Percentiles rank a stretch among this genome's conserved stretches.
phyloP scores from a whole-genome alignment of 208 protist species.

The Histomonas meleagridis region DNA sequence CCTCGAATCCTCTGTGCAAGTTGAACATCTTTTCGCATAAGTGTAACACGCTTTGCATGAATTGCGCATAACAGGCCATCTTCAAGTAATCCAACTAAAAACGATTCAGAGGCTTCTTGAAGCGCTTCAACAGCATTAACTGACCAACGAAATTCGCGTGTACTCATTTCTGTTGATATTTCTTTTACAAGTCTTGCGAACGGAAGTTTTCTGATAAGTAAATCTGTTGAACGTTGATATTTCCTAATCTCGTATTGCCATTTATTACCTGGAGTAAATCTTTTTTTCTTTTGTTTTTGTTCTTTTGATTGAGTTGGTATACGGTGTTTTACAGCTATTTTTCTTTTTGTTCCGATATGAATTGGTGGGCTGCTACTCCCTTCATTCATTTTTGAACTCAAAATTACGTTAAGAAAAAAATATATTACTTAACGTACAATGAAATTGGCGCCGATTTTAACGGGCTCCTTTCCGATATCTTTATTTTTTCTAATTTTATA shows the following conservation, averaged over 20 bases:
- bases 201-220: slow-evolving; percentile 51
- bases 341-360: no score
- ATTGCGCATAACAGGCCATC: slow-evolving; percentile 78
- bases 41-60: slow-evolving; percentile 89
- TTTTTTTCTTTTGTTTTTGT: not conserved
- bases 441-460: no score
- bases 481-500: no score
- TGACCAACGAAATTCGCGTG: slow-evolving; percentile 39
- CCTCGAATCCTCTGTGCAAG: slow-evolving; percentile 88
- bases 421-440: no score
- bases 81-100: slow-evolving; percentile 54
- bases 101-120: slow-evolving; percentile 55
- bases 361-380: no score
- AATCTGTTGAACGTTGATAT: slow-evolving; percentile 49
- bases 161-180: not conserved
- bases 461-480: no score
- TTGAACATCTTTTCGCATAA: slow-evolving; percentile 95
- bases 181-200: slow-evolving; percentile 48
- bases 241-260: slow-evolving; percentile 50
- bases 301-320: no score
- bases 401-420: no score
- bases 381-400: no score
- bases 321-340: no score
- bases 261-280: slow-evolving; percentile 40
- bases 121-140: slow-evolving; percentile 40